Conservation (phyloP, 2,329 filamentous ascomycete genomes). For the Stromatinia cepivora region DNA sequence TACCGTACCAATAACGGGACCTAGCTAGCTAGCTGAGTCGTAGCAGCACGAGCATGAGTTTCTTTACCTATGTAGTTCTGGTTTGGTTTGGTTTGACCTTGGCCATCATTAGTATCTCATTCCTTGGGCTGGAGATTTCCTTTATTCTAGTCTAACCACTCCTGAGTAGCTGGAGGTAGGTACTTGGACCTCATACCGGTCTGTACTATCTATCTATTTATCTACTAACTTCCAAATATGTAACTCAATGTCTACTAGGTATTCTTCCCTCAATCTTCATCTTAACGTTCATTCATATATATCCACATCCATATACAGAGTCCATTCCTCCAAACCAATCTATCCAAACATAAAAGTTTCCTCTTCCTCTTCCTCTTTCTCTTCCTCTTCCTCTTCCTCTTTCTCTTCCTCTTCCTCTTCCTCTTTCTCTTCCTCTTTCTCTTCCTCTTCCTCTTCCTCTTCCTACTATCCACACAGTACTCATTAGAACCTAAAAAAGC, state of each 20-base stretch:
- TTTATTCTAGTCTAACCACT: too few relatives aligned
- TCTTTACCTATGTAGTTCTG: not conserved
- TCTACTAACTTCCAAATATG: too few relatives aligned
- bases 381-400: too few relatives aligned
- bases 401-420: too few relatives aligned
- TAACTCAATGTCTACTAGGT: too few relatives aligned
- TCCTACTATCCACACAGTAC: too few relatives aligned
- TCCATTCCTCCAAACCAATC: not conserved
- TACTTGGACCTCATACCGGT: too few relatives aligned
- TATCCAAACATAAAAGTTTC: not conserved
- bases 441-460: too few relatives aligned
- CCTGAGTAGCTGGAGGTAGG: too few relatives aligned
- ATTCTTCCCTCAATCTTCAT: not conserved
- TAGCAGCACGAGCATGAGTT: not conserved
- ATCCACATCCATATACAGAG: too few relatives aligned
- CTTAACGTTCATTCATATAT: not conserved
- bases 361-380: not conserved
- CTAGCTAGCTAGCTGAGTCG: not conserved
- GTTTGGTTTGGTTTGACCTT: not conserved
- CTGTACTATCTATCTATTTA: too few relatives aligned
- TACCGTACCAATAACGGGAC: not conserved
- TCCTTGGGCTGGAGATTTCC: not conserved
- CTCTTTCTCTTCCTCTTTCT: too few relatives aligned
- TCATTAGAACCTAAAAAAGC: not conserved
- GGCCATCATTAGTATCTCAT: slow-evolving; percentile 1